phyloP scores from a whole-genome alignment of 257 asterid species.

The Hygrophila difformis region DNA sequence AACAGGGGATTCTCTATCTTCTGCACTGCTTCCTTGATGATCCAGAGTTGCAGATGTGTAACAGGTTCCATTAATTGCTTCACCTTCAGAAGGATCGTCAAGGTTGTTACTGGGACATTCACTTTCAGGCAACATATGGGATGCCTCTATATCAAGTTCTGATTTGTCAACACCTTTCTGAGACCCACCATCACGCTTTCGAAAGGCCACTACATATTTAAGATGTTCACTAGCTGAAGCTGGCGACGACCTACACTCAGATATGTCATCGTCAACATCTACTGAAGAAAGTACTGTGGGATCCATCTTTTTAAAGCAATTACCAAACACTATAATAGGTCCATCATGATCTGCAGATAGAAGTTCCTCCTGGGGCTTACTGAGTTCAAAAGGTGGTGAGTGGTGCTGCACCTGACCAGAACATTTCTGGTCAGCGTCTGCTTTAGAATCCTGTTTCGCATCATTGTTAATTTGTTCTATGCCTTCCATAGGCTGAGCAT shows the following conservation, averaged over 20 bases:
- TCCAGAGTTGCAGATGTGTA: constrained; percentile 39
- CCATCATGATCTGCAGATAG: constrained; percentile 21
- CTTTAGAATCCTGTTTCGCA: constrained; percentile 19
- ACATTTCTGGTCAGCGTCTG: constrained; percentile 21
- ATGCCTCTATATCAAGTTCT: constrained; percentile 20
- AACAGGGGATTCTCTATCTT: constrained; percentile 31
- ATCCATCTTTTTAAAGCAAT: constrained; percentile 27
- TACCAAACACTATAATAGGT: constrained; percentile 21
- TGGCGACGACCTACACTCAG: constrained; percentile 31
- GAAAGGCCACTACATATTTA: constrained; percentile 28
- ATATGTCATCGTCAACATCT: constrained; percentile 31
- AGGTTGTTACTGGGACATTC: constrained; percentile 21
- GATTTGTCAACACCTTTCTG: constrained; percentile 21
- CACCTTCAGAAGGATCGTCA: constrained; percentile 41
- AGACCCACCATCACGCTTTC: constrained; percentile 26
- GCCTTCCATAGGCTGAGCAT: constrained; percentile 15
- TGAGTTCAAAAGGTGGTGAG: constrained; percentile 16
- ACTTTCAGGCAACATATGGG: constrained; percentile 30
- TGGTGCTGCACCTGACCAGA: constrained; percentile 20
- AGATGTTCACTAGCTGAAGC: constrained; percentile 23
- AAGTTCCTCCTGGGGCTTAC: constrained; percentile 20
- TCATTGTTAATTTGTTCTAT: constrained; percentile 16
- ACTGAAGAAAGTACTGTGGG: constrained; percentile 34
- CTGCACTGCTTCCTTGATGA: constrained; percentile 37
- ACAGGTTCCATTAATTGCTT: constrained; percentile 38